Base-by-base conservation (phyloP, 495 filamentous ascomycete species). In the Penicillium silybi region DNA sequence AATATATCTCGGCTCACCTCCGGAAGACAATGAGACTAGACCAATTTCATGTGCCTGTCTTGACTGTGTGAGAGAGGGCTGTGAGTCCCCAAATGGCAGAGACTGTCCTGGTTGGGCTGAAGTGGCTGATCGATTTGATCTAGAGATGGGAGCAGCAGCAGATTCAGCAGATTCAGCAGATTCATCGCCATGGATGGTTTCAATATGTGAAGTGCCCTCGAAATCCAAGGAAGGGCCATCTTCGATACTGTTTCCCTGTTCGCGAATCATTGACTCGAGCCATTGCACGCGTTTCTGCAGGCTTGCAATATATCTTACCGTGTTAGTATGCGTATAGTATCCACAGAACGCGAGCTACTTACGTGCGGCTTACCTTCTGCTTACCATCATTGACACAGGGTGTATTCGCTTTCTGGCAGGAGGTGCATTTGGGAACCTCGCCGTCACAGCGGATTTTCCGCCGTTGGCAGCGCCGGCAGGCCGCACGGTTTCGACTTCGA, bases 331-430 rank as follows among this genome's bases (percentile, higher is more conserved):
- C 17, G 40, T 41, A 17, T 13, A 19, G 26, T 1, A 40, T 5
- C 50, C 20, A 20, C 18, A 19, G 43, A 37, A 43, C 8, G 16
- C 11, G 4, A 23, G 20, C 8, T 7, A 59, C 69, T 58, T 32
- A 69, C 68, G 66, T 61, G 29, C 67, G 62, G 42, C 66, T 69
- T 15, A 73, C 70, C 20, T 73, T 63, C 44, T 70, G 68, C 45
- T 65, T 75, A 4, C 71, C 73, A 48, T 74, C 72, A 54, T 70
- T 73, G 20, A 74, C 54, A 50, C 74, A 77, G 16, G 61, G 35
- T 8, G 68, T 58, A 39, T 65, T 65, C 1, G 65, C 66, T 48
- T 73, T 77, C 29, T 58, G 59, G 41, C 74, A 77, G 2, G 68
- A 64, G 6, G 66, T 55, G 48, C 73, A 76, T 6, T 60, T 55